These are phyloP conservation scores for Scorias spongiosa DNA, from an alignment of 2,329 filamentous ascomycete genomes.

Conservation along the genomic window DNA sequence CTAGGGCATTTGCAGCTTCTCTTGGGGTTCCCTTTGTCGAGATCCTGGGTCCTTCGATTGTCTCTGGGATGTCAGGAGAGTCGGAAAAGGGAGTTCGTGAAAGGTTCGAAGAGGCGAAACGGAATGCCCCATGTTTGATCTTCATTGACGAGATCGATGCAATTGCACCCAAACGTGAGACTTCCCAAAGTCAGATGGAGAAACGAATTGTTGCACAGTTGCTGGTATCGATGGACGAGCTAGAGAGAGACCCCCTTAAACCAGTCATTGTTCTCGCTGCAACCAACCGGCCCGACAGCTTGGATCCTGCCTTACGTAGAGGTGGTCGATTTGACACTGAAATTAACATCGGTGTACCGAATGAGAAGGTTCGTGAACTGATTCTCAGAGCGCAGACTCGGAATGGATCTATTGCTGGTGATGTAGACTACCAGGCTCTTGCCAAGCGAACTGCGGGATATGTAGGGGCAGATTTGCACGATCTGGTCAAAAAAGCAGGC, in stretches of 20 bases:
- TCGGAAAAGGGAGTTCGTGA: constrained; percentile 77
- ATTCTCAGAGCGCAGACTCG: constrained; percentile 63
- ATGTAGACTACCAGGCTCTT: constrained; percentile 58
- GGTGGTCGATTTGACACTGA: constrained; percentile 68
- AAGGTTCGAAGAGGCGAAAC: constrained; percentile 75
- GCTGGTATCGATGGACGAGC: constrained; percentile 67
- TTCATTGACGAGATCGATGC: constrained; percentile 89
- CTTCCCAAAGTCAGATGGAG: constrained; percentile 75
- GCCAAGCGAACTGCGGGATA: constrained; percentile 83
- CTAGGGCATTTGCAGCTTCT: constrained; percentile 62
- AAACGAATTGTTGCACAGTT: constrained; percentile 74
- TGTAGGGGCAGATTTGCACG: constrained; percentile 76
- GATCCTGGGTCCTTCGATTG: constrained; percentile 66
- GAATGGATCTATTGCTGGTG: constrained; percentile 46
- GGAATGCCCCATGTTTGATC: constrained; percentile 71
- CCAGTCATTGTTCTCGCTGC: constrained; percentile 83
- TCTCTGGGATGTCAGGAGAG: constrained; percentile 78
- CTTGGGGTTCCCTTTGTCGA: constrained; percentile 65
- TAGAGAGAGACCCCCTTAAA: constrained; percentile 51
- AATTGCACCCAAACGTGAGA: constrained; percentile 75
- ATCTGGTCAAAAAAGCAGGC: constrained; percentile 50
- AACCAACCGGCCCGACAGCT: constrained; percentile 72
- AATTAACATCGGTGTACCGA: constrained; percentile 77
- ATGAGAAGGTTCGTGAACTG: constrained; percentile 57
- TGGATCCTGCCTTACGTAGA: constrained; percentile 63